phyloP scores from a whole-genome alignment of 805 yeast genomes.

The Kuraishia borneana region DNA sequence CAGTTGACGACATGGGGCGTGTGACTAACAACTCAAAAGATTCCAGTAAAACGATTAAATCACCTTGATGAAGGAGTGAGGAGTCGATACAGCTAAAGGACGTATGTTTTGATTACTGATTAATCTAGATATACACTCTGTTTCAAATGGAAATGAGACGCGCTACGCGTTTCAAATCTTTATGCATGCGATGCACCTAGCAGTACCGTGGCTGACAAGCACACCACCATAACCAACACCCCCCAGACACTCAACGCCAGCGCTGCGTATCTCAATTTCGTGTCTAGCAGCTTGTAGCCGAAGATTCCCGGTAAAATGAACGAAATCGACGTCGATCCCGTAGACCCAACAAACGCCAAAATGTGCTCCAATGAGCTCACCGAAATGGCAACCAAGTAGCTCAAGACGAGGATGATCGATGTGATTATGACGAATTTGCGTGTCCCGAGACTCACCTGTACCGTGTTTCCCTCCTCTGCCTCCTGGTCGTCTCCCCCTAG shows the following conservation, averaged over 20 bases:
- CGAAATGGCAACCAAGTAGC: constrained; percentile 54
- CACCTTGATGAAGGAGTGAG: background rate
- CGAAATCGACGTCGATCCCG: constrained; percentile 87
- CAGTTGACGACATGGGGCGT: no score
- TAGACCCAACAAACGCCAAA: constrained; percentile 81
- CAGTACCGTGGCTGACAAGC: constrained; percentile 3
- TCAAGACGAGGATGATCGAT: constrained; percentile 29
- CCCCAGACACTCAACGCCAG: constrained; percentile 60
- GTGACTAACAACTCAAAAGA: no score
- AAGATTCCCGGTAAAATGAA: constrained; percentile 85
- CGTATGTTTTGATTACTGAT: no score
- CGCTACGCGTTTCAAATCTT: no score
- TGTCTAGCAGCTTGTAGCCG: constrained; percentile 53
- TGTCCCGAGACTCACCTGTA: constrained; percentile 9
- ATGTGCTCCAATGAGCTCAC: constrained; percentile 72
- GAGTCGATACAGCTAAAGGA: background rate
- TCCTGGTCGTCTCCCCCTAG: constrained; percentile 6
- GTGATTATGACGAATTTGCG: constrained; percentile 29
- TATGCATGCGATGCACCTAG: constrained; percentile 1
- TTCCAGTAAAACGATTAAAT: background rate
- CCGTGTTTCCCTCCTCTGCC: constrained; percentile 8
- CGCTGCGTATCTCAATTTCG: constrained; percentile 33
- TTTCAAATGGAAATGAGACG: background rate
- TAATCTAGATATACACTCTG: no score
- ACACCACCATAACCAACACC: constrained; percentile 26